Percentiles rank a stretch among this genome's conserved stretches.
These are phyloP conservation scores for Arthrobotrys musiformis DNA, from an alignment of 2,329 filamentous ascomycete genomes.

Conservation along the genomic window DNA sequence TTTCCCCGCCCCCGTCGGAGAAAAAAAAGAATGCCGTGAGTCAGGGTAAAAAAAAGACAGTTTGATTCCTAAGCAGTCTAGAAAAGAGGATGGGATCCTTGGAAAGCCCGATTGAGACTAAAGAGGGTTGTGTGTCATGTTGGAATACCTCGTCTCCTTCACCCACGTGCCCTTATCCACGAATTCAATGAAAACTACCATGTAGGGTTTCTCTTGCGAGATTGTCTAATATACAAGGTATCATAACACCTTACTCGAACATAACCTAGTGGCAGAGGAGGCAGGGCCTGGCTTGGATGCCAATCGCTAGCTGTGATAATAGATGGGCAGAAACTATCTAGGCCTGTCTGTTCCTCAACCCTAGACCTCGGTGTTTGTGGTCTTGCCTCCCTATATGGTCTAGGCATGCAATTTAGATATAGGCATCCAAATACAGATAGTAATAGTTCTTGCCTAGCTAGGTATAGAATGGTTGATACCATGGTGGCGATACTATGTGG, in stretches of 20 bases:
- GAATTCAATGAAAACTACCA: not conserved
- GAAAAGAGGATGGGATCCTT: not conserved
- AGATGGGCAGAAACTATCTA: not conserved
- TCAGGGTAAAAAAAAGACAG: not conserved
- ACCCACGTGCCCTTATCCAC: constrained; percentile 11
- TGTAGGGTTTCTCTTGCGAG: not conserved
- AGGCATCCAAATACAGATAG: constrained; percentile 18
- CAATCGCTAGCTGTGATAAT: not conserved
- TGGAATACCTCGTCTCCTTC: constrained; percentile 10
- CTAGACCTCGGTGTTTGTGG: not conserved
- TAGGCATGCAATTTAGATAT: constrained; percentile 15
- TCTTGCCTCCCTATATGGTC: not conserved
- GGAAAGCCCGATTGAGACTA: not conserved
- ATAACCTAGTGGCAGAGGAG: not conserved
- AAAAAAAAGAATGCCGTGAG: not conserved
- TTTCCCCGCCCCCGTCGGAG: not conserved
- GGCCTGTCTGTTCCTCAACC: too few species aligned
- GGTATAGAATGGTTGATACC: not conserved
- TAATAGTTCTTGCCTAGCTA: constrained; percentile 6
- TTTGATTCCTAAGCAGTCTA: not conserved
- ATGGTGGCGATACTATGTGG: not conserved
- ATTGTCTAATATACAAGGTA: not conserved
- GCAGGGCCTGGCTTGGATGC: not conserved
- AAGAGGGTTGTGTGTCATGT: constrained; percentile 15
- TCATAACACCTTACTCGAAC: not conserved